Evolutionary conservation across 768 basidiomycete species (phyloP), one percentile per base, ranked within the genome.

Genomic region (Mrakia gelida): DNA sequence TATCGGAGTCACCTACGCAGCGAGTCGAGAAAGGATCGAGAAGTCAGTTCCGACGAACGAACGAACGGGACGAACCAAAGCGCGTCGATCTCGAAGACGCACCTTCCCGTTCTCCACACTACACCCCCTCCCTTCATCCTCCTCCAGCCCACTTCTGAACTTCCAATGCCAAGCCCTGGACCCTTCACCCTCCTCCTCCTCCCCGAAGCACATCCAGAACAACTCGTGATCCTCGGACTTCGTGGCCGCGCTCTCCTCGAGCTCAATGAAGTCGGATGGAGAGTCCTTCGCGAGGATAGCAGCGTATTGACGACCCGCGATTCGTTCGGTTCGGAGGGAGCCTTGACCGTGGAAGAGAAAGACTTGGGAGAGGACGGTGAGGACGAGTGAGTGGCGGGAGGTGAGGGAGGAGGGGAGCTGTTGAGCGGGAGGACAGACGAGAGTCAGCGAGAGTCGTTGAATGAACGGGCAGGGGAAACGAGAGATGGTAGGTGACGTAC

Each of bases 181-280:
- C 2, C 75, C 74, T n/a, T 41, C 75, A 2, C 23, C 52, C 23
- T 54, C 75, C 38, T 75, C 41, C 28, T 49, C 45, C 13, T 65
- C 28, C 8, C 67, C 75, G 21, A 75, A 67, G 67, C 75, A 75
- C 75, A 75, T 75, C 75, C 75, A 75, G 38, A 75, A 75, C 30
- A 75, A 43, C 34, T 67, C 75, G 9, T 43, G 28, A 21, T 38
- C 65, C 23, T 54, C 75, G 9, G 43, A 1, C 26, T 63, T 67
- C 52, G 4, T 16, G 23, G 2, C 43, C 3, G 18, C 45, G 41
- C 23, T 26, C 75, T 72, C 41, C 2, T 34, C 65, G 23, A 68
- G 16, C 32, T 68, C 63, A 28, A 52, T 68, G 26, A 75, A n/a
- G 2, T 18, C 75, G 1, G 38, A 43, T 0, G 49, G 63, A 28